Conservation (phyloP, 768 basidiomycete species). For the Mycena capillaripes region DNA sequence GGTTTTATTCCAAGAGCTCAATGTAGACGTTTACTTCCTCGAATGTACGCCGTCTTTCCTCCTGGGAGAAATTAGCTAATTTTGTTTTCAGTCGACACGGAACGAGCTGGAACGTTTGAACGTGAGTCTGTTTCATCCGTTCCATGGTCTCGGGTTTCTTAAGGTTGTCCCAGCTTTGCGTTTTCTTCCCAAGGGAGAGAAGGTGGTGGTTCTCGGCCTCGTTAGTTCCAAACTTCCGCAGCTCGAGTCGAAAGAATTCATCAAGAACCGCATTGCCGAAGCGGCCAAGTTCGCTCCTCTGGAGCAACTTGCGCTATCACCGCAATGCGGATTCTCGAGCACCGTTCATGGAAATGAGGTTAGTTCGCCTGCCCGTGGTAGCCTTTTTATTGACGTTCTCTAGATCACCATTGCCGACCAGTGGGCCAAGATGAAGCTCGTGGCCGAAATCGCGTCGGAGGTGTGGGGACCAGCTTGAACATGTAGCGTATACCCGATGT, state of each 20-base stretch:
- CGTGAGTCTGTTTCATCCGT: constrained; percentile 27
- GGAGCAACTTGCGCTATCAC: constrained; percentile 35
- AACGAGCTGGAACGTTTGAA: constrained; percentile 56
- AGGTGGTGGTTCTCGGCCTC: constrained; percentile 37
- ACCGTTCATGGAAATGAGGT: constrained; percentile 39
- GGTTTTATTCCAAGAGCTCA: constrained; percentile 55
- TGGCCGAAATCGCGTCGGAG: constrained; percentile 31
- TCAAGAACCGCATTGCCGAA: constrained; percentile 35
- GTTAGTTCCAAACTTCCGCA: constrained; percentile 36
- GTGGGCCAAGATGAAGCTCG: constrained; percentile 39
- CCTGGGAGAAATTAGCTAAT: neutral
- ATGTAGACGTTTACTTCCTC: constrained; percentile 55
- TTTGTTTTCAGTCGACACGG: constrained; percentile 46
- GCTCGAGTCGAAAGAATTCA: constrained; percentile 35
- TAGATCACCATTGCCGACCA: constrained; percentile 38
- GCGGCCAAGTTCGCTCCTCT: constrained; percentile 38
- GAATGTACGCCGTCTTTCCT: constrained; percentile 42
- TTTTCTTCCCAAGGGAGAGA: constrained; percentile 45
- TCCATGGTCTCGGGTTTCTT: neutral
- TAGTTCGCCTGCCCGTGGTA: neutral
- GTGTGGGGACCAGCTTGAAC: constrained; percentile 35
- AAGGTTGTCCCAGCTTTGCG: constrained; percentile 39
- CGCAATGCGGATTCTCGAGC: constrained; percentile 38
- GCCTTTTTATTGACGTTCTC: neutral
- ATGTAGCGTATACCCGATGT: too few relatives aligned